A percentile compares a stretch with the other conserved stretches of the same genome.
Evolutionary conservation across 192 early-diverging fungal genomes (phyloP).

Genomic region (Backusella liffmaniae): DNA sequence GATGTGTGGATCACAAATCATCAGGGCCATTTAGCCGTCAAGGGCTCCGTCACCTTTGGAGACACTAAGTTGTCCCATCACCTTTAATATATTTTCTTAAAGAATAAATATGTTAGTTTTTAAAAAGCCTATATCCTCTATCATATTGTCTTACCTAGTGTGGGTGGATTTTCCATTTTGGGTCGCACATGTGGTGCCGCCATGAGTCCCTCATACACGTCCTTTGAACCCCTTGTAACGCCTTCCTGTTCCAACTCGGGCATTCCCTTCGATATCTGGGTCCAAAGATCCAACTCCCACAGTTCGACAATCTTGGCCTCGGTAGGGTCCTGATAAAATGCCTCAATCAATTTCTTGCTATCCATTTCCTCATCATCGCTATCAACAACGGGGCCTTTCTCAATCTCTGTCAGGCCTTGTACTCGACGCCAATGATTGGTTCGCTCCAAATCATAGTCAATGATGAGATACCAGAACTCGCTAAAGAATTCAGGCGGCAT

Average conservation of each 20-base stretch:
- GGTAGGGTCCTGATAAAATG: not conserved
- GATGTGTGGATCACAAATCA: conserved; percentile 19
- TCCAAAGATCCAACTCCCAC: not conserved
- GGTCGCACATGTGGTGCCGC: not conserved
- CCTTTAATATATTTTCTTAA: conserved; percentile 3
- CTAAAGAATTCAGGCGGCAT: conserved; percentile 30
- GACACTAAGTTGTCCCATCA: not conserved
- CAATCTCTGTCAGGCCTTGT: conserved; percentile 16
- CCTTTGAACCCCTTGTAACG: not conserved
- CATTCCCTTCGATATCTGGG: not conserved
- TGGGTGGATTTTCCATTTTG: not conserved
- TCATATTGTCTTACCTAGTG: not conserved
- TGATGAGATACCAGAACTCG: conserved; percentile 26
- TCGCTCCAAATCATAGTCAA: conserved; percentile 24
- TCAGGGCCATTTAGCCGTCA: conserved; percentile 10
- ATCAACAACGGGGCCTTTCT: not conserved
- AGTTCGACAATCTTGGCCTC: not conserved
- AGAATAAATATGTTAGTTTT: not conserved
- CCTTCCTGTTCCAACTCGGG: not conserved
- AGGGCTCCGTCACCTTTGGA: not conserved
- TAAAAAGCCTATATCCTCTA: not conserved
- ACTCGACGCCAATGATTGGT: conserved; percentile 32
- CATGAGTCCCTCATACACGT: not conserved
- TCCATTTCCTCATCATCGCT: not conserved
- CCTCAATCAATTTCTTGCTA: not conserved